Conservation (phyloP, 805 yeast species). For the Nakazawaea pomicola region DNA sequence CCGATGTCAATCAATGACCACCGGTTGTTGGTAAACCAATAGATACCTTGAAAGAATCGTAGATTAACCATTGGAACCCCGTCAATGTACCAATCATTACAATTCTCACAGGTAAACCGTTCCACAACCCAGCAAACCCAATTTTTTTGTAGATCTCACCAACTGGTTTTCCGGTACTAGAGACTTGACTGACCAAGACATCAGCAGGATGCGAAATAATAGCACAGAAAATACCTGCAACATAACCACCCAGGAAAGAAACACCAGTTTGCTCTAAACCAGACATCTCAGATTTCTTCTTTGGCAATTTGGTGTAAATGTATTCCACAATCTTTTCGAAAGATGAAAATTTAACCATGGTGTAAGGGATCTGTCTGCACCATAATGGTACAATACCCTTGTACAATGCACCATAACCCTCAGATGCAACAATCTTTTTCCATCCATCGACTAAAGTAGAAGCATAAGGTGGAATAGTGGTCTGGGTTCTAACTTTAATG, state of each 20-base stretch:
- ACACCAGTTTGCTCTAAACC: constrained; percentile 85
- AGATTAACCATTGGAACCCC: constrained; percentile 94
- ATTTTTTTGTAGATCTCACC: constrained; percentile 72
- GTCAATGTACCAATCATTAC: constrained; percentile 97
- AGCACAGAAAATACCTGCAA: constrained; percentile 97
- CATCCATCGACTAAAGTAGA: constrained; percentile 59
- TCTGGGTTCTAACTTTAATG: constrained; percentile 90
- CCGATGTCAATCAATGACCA: constrained; percentile 26
- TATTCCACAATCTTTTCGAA: constrained; percentile 86
- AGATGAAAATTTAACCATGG: constrained; percentile 94
- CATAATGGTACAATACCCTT: constrained; percentile 90
- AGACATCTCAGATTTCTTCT: constrained; percentile 66
- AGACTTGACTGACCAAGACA: constrained; percentile 93
- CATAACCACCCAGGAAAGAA: constrained; percentile 90
- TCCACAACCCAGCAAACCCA: constrained; percentile 92
- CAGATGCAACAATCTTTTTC: constrained; percentile 57
- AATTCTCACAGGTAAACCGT: constrained; percentile 90
- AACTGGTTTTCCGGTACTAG: constrained; percentile 62
- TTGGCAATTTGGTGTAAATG: constrained; percentile 72
- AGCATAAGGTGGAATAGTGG: constrained; percentile 85
- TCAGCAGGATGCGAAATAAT: constrained; percentile 98
- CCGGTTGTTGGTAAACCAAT: constrained; percentile 96
- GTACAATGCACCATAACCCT: constrained; percentile 74
- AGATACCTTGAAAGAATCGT: constrained; percentile 93
- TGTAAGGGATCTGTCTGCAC: constrained; percentile 97